Base-by-base conservation (phyloP, 2,329 filamentous ascomycete species). In the Calycina herbarum region DNA sequence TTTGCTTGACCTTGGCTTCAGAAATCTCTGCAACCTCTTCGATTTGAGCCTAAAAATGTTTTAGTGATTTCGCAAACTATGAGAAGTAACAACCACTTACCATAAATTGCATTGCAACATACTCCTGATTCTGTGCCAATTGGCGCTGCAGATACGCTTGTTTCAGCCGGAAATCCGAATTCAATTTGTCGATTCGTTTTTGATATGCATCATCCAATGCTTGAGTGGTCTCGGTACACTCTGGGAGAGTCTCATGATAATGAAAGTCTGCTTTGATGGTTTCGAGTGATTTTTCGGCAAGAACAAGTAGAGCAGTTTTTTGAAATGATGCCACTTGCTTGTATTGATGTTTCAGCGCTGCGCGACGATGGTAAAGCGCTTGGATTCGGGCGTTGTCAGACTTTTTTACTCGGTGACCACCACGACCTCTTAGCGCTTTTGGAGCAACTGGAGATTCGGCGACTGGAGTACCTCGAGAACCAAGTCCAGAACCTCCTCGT, bases 281-380 rank as follows among this genome's bases (percentile, higher is more conserved):
- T 20, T 71, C 66, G 17, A 76, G 61, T 2, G 72, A 72, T 61
- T 74, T 74, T n/a, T 76, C 71, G 15, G 69, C 66, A 7, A 76
- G 48, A n/a, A 62, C 62, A 20, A 69, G 64, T 57, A 76, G 56
- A 13, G 73, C 73, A 11, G 57, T 40, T 57, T 69, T 67, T 60
- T 75, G 73, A 27, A 70, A 29, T 13, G 66, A 58, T 38, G 68
- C 68, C 27, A 76, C 66, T 54, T 69, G 61, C 60, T 71, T 73
- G 66, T 72, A 77, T 17, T 72, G 70, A 24, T 64, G 61, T 33
- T 71, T 72, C 4, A 77, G 66, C 10, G 70, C 68, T 27, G 68
- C 61, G 62, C 71, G 72, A 38, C 75, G 68, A 62, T 73, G 68
- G 61, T 74, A 73, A 7, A 73, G 59, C 24, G 69, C 71, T 56